Base-by-base conservation (phyloP, 2,329 filamentous ascomycete genomes). In the Neodidymelliopsis sp. region DNA sequence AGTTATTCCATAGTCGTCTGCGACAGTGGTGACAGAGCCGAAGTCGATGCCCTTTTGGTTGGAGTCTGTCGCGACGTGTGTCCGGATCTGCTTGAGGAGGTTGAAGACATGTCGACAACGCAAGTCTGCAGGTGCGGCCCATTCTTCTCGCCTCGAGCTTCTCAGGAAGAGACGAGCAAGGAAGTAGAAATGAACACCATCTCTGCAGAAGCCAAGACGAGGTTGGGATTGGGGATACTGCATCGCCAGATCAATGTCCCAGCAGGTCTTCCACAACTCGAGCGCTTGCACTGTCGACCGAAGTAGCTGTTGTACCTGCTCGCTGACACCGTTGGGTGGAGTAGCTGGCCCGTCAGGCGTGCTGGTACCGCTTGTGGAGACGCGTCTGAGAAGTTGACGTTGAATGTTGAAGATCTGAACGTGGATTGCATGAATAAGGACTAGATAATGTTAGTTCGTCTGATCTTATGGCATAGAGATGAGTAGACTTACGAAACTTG, bases 131-230 rank as follows among this genome's bases (percentile, higher is more conserved):
- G 79, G 71, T 60, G 82, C 73, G 31, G 81, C 76, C 64, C 84
- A 77, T 57, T 86, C 81, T 22, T 77, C 71, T 10, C 76, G 66
- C 19, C 78, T 75, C 13, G 80, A 82, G 52, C 83, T 82, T 65
- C 84, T 83, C 43, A 90, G 73, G 62, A 89, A 78, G 60, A 84
- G 81, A 53, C 82, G 86, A 12, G 85, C 87, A 30, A 90, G 77
- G 79, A 84, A 90, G 74, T 86, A 90, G 67, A 87, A 90, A 61
- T 89, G 86, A 11, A 89, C 82, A 2, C 82, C 87, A 60, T 90
- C 87, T 38, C 86, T 77, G 43, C 84, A 89, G 69, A 90, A 90
- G 0, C 88, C 87, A 56, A 85, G 81, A 12, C 87, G 83, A 36
- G 79, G 78, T 38, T 81, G 81, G n/a, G 76, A 76, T 5, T 75